Evolutionary conservation across 768 basidiomycete genomes (phyloP), one percentile per base, ranked within the genome.

Genomic region (Boletus rufocinnamomeus): DNA sequence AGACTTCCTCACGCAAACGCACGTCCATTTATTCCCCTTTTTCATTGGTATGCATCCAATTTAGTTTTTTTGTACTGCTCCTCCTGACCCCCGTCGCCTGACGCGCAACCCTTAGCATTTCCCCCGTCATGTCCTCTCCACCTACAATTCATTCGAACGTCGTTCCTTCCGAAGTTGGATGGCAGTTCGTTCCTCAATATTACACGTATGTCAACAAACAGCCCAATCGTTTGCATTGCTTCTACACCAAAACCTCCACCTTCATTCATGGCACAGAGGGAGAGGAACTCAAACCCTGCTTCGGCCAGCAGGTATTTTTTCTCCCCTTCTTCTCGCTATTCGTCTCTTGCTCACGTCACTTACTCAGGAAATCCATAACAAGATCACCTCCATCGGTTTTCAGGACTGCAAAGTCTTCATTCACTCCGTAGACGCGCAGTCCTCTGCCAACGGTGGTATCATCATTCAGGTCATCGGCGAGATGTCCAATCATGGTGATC

Each of bases 381-480:
- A 93, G 79, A 98, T 98, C 75, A 87, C 90, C 52, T 88, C 91
- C 56, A 89, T 98, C 73, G 92, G 88, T 45, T 98, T 95, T 78
- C 79, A 95, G 71, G 89, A 98, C 74, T 96, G 95, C 85, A 98
- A 97, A 76, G 96, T 98, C 68, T 99, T 90, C 82, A 96, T 99
- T 68, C 93, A 97, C 77, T 96, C 94, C 8, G 97, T 99, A 61
- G 96, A 98, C 75, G 93, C 95, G 16, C 96, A 98, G 75, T 90
- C 93, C 52, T 96, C 94, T 48, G 91, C 92, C 58, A 89, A 90
- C 64, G 90, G 91, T 60, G 97, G 97, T 46, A 98, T 99, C 76
- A 91, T 98, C 80, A 95, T 99, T 75, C 95, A 98, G 75, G 97
- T 98, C 75, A 96, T 96, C 71, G 97, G 97, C 65, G 97, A 99